phyloP scores from a whole-genome alignment of 257 asterid species.

The Anisodus tanguticus region DNA sequence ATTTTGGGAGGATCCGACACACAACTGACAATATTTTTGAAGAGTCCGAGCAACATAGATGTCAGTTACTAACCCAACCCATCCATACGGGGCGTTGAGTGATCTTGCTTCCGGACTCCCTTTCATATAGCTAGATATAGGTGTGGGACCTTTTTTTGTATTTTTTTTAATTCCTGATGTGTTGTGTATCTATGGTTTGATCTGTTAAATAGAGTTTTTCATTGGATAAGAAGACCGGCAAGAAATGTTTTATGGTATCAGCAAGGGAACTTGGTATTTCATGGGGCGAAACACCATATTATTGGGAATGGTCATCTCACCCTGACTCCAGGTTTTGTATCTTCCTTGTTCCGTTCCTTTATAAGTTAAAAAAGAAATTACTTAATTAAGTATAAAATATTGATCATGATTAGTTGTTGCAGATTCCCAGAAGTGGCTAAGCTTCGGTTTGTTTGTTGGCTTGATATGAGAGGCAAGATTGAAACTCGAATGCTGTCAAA shows the following conservation, averaged over 20 bases:
- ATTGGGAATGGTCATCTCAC: conserved; percentile 45
- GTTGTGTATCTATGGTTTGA: not conserved
- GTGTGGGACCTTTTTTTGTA: not conserved
- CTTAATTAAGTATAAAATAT: not conserved
- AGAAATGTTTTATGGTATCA: conserved; percentile 42
- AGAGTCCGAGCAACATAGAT: not conserved
- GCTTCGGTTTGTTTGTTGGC: conserved; percentile 56
- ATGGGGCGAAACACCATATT: conserved; percentile 27
- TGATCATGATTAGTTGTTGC: not conserved
- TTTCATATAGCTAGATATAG: not conserved
- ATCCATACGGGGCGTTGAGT: not conserved
- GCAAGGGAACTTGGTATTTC: conserved; percentile 44
- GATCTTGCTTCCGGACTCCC: not conserved
- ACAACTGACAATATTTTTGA: too few relatives aligned
- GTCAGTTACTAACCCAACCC: not conserved
- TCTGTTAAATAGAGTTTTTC: conserved; percentile 42
- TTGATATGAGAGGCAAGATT: conserved; percentile 56
- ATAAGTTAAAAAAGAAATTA: not conserved
- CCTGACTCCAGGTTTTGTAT: conserved; percentile 46
- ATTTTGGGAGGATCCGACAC: too few relatives aligned
- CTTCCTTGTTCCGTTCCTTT: not conserved
- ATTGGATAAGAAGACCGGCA: conserved; percentile 38
- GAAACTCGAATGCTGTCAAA: conserved; percentile 31
- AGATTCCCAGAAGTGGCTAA: conserved; percentile 74
- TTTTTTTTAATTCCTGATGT: not conserved